A percentile compares a stretch with the other conserved stretches of the same genome.
phyloP scores from a whole-genome alignment of 371 early-diverging fungal species.

The Lichtheimia corymbifera region DNA sequence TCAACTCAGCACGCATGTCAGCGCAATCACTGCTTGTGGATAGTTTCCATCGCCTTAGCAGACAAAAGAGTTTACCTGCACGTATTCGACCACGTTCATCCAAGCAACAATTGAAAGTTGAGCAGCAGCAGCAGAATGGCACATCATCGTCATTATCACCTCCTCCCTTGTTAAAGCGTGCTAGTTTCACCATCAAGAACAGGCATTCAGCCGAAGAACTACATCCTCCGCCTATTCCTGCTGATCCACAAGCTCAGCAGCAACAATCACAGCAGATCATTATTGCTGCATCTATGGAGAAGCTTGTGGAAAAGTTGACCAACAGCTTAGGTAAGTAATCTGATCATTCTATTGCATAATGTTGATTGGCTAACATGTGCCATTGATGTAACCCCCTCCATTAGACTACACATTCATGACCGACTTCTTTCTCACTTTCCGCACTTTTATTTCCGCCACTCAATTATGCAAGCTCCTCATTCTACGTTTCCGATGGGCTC shows the following conservation, averaged over 20 bases:
- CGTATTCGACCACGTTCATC: constrained; percentile 3
- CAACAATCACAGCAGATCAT: constrained; percentile 24
- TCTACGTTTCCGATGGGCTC: constrained; percentile 64
- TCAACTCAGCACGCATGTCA: constrained; percentile 16
- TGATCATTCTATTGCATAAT: neutral
- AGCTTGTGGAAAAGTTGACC: constrained; percentile 65
- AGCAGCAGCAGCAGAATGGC: neutral
- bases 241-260: constrained; percentile 8
- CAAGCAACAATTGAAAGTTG: neutral
- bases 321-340: constrained; percentile 49
- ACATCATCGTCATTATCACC: neutral
- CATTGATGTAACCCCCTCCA: neutral
- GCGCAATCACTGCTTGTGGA: constrained; percentile 14
- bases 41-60: constrained; percentile 10
- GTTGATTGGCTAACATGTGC: neutral
- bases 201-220: constrained; percentile 1
- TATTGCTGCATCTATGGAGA: constrained; percentile 66
- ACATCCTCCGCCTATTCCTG: neutral
- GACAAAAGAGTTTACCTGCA: constrained; percentile 17
- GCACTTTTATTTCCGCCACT: constrained; percentile 61
- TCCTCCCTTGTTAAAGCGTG: constrained; percentile 11
- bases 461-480: constrained; percentile 59
- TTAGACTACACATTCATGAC: constrained; percentile 70
- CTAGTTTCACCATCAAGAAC: constrained; percentile 14
- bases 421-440: constrained; percentile 72